Evolutionary conservation across 1,284 basidiomycete genomes (phyloP), one percentile per base, ranked within the genome.

Genomic region (Erythrobasidium hasegawianum): DNA sequence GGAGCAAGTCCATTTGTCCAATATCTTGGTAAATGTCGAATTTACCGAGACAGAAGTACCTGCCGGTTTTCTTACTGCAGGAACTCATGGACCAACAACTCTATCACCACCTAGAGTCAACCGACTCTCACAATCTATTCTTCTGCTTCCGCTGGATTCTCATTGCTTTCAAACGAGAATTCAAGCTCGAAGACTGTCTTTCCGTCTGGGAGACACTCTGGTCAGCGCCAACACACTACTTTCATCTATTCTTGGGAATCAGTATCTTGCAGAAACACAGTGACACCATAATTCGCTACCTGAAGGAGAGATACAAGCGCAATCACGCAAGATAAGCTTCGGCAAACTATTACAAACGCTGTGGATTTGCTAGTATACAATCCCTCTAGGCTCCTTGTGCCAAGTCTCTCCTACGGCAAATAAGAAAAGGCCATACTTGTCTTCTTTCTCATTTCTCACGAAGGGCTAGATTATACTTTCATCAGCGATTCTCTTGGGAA

Each of bases 71-170:
- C n/a, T n/a, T n/a, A n/a, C n/a, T n/a, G n/a, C n/a, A n/a, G n/a
- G n/a, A n/a, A n/a, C 83, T 94, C 38, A 94, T 97, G 89, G 95
- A 97, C 75, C 92, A 93, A 0, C 89, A 94, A 73, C 78, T 97
- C 26, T 58, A 62, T 40, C 39, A 26, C 13, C 57, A 61, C 53
- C 22, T 62, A n/a, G 93, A 97, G 76, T 88, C 88, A 78, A 87
- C 87, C 0, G 93, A 94, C 68, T 87, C 85, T 1, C 81, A 98
- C 68, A 97, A 98, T 77, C 79, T 99, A 33, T 99, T 99, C 82
- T 97, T 97, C 82, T 96, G 92, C 78, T 98, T 96, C 84, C 85
- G 94, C 82, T 94, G 81, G 76, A 77, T 78, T 27, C 64, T 80
- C 59, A 72, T 70, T 69, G 80, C 86, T 0, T 97, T 96, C 83